phyloP scores from a whole-genome alignment of 2,329 filamentous ascomycete genomes.

The Sclerotinia nivalis region DNA sequence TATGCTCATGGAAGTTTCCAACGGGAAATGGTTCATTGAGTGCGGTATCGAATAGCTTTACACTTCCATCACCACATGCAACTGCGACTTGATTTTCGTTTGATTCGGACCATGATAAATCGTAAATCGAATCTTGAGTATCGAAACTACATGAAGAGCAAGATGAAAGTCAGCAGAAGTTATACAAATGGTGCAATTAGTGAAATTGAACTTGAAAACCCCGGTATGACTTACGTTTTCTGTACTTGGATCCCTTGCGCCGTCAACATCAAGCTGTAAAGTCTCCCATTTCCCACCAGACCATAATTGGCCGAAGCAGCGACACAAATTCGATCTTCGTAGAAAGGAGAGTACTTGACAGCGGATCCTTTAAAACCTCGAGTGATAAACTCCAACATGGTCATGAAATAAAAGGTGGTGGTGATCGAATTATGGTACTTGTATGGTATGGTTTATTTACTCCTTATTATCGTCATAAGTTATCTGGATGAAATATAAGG shows the following conservation, averaged over 20 bases:
- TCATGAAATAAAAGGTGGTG: neutral
- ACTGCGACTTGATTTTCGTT: constrained; percentile 93
- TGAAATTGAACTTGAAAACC: neutral
- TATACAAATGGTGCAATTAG: neutral
- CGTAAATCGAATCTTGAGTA: constrained; percentile 95
- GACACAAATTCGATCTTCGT: constrained; percentile 90
- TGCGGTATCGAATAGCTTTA: constrained; percentile 89
- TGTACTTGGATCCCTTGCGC: constrained; percentile 80
- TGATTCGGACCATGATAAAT: constrained; percentile 91
- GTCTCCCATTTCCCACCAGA: constrained; percentile 89
- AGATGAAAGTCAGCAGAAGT: neutral
- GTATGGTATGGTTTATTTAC: neutral
- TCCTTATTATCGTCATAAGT: neutral
- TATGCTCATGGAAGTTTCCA: constrained; percentile 90
- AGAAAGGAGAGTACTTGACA: constrained; percentile 98
- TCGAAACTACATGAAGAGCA: constrained; percentile 66
- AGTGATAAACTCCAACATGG: constrained; percentile 87
- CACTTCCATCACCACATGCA: constrained; percentile 87
- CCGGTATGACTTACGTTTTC: constrained; percentile 62
- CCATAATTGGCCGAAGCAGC: constrained; percentile 93
- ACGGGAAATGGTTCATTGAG: constrained; percentile 78
- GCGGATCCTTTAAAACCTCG: constrained; percentile 94
- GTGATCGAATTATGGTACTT: neutral
- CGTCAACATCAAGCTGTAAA: constrained; percentile 82
- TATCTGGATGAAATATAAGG: neutral